Evolutionary conservation across 1,284 basidiomycete genomes (phyloP), one percentile per base, ranked within the genome.

Genomic region (Heliocybe sulcata): DNA sequence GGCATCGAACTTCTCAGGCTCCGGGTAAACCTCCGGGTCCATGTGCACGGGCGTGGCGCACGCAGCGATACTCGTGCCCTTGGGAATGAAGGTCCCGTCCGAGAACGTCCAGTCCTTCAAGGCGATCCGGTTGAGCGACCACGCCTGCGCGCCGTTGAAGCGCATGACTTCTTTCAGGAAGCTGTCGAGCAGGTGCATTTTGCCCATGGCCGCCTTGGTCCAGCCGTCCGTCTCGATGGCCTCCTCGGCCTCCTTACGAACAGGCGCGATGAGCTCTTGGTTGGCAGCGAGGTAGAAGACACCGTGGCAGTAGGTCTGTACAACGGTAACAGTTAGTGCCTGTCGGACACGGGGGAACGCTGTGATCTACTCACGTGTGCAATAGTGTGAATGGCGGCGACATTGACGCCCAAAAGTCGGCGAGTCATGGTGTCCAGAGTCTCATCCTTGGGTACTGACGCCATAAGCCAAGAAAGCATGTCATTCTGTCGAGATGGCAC

Each of bases 151-250:
- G 38, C 12, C 38, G 16, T 42, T 42, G 38, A 42, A 42, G 16
- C 38, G 38, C 38, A 42, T 6, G 1, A 71, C 69, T 58, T 80
- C 79, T 51, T 75, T 72, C 53, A 82, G 59, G 61, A 82, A 79
- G 57, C 77, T 81, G 58, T 82, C 79, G n/a, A 81, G 59, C 54
- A 76, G 76, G 55, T 66, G 63, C 71, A 81, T 71, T 54, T 75
- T 76, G 10, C 59, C 63, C 51, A 81, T 63, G 0, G 72, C 65
- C 0, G 60, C 60, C 49, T 58, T 59, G 11, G 54, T 56, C 61
- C 61, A 63, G 29, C 61, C 61, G 8, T 55, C 6, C 31, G 56
- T 45, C 19, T 14, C 49, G 1, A 56, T 55, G 10, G 49, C 52
- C 3, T 27, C 50, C 29, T 57, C 56, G 12, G 54, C 55, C 49